phyloP scores from a whole-genome alignment of 2,329 filamentous ascomycete genomes.

The Ramularia endophylla region DNA sequence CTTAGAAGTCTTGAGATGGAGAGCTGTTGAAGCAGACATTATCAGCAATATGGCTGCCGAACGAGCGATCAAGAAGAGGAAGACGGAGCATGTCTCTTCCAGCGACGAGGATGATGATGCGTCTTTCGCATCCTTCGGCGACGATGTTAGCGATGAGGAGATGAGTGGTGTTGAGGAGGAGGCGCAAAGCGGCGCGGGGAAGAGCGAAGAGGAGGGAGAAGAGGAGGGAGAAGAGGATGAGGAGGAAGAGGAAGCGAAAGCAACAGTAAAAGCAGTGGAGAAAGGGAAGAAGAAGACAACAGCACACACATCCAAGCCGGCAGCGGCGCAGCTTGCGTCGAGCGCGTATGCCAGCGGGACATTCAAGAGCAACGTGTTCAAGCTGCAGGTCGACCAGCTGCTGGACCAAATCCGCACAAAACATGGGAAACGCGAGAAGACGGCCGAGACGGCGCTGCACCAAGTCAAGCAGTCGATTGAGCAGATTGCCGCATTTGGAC shows the following conservation, averaged over 20 bases:
- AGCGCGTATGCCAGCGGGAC: slow-evolving; percentile 46
- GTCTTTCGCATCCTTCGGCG: slow-evolving; percentile 31
- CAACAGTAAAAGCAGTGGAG: slow-evolving; percentile 9
- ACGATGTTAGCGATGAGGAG: slow-evolving; percentile 5
- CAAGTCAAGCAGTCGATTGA: slow-evolving; percentile 54
- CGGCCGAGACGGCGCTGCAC: slow-evolving; percentile 50
- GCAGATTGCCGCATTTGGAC: slow-evolving; percentile 45
- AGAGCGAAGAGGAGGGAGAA: slow-evolving; percentile 13
- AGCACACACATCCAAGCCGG: not conserved
- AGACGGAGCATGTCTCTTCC: slow-evolving; percentile 29
- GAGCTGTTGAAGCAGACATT: too few relatives aligned
- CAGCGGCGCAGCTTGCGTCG: slow-evolving; percentile 14
- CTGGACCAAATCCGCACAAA: slow-evolving; percentile 52
- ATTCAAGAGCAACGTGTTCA: slow-evolving; percentile 63
- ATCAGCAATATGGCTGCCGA: slow-evolving; percentile 10
- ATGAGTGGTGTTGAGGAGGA: slow-evolving; percentile 10
- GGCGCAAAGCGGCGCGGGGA: slow-evolving; percentile 12
- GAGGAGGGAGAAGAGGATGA: slow-evolving; percentile 9
- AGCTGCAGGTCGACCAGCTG: slow-evolving; percentile 61
- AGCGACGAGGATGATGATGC: slow-evolving; percentile 22
- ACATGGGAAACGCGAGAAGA: slow-evolving; percentile 44
- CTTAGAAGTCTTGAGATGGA: too few relatives aligned
- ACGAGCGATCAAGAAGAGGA: slow-evolving; percentile 29
- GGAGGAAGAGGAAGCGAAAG: not conserved
- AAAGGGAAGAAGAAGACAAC: slow-evolving; percentile 2